Evolutionary conservation across 768 basidiomycete genomes (phyloP), one percentile per base, ranked within the genome.

Genomic region (Sarcomyxa edulis): DNA sequence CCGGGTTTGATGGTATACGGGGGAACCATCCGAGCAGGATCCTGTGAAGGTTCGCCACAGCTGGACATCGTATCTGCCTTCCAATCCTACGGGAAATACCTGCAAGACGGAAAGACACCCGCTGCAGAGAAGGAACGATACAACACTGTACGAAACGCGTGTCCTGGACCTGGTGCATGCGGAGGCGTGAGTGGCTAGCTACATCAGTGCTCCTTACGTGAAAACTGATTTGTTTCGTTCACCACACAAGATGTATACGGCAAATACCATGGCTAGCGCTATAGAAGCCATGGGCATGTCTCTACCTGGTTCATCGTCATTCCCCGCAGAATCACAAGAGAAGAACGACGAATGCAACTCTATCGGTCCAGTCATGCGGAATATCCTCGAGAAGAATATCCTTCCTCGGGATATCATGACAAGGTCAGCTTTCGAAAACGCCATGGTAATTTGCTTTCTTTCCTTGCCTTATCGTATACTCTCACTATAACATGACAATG

Each of bases 1-100:
- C 96, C 96, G 12, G 90, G 94, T 45, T 50, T 98, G 37, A 99
- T 99, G 96, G 81, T 99, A 5, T 99, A 98, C 51, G 96, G 96
- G 26, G 96, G 96, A 22, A 86, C 86, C 22, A 99, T 97, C 50
- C 83, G 84, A 40, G 77, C 95, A 2, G 96, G 96, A 33, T 84
- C 88, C 18, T 98, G 96, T 59, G 84, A 81, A 46, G 89, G 90
- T 14, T 67, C 77, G 35, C 88, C 93, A 15, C 81, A 86, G 56
- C 72, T 99, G 38, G 96, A 99, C 59, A 81, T 99, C 47, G 91
- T 99, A 14, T 94, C 91, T 21, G 95, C 96, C 4, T 99, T 98
- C 78, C 94, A 99, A 52, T 76, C 94, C 4, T 99, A 98, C 54
- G 96, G 96, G 32, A 84, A 94, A 61, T 99, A 85, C 60, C 68